Conservation (phyloP, 805 yeast species). For the Kodamaea kaohsiungensis region DNA sequence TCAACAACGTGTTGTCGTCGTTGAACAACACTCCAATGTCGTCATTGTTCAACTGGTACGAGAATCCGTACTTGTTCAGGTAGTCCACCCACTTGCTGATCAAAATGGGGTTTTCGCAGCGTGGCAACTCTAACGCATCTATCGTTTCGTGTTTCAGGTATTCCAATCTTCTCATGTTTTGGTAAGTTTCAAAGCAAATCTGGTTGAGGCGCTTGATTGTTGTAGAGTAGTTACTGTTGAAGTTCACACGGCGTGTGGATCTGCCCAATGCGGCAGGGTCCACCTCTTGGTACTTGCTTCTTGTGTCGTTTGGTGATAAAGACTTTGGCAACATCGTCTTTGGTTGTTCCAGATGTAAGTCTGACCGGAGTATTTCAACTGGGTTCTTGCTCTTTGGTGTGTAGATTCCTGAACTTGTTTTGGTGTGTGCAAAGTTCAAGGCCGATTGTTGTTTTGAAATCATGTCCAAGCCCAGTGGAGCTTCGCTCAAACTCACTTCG, state of each 20-base stretch:
- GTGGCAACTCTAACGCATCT: conserved; percentile 39
- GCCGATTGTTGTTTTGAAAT: conserved; percentile 63
- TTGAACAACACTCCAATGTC: conserved; percentile 89
- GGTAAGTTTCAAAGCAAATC: conserved; percentile 37
- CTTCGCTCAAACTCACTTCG: conserved; percentile 58
- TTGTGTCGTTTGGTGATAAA: conserved; percentile 90
- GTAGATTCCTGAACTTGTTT: conserved; percentile 63
- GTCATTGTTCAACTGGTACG: conserved; percentile 88
- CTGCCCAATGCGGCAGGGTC: conserved; percentile 37
- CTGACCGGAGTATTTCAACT: conserved; percentile 68
- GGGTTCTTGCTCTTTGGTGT: conserved; percentile 57
- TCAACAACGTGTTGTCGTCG: conserved; percentile 78
- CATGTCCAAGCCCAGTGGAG: conserved; percentile 58
- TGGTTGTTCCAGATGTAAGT: conserved; percentile 67
- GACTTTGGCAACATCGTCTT: conserved; percentile 79
- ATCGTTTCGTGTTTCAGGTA: conserved; percentile 33
- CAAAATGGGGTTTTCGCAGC: conserved; percentile 61
- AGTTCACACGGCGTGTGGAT: conserved; percentile 38
- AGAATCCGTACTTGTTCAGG: conserved; percentile 91
- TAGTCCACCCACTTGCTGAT: conserved; percentile 98
- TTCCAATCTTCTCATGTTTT: conserved; percentile 45
- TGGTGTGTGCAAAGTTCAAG: conserved; percentile 65
- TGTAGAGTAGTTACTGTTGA: conserved; percentile 38
- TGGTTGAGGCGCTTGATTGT: conserved; percentile 40
- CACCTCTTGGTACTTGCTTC: conserved; percentile 79